Percentiles rank a stretch among this genome's conserved stretches.
Evolutionary conservation across 306 rosid species (phyloP).

Genomic region (Adenanthera pavonina): DNA sequence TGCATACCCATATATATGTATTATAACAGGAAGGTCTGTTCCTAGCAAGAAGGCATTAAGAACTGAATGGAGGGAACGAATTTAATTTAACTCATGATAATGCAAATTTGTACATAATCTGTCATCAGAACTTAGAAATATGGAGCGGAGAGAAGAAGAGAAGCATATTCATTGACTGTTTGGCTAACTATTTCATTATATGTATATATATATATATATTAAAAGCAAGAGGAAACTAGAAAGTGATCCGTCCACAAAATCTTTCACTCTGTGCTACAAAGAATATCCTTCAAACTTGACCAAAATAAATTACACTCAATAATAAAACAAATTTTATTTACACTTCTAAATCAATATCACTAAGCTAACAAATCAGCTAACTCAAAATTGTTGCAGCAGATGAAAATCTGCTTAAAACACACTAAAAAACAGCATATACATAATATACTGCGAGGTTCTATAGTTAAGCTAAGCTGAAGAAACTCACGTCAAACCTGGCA

Average conservation of each 20-base stretch:
- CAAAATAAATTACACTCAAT: not conserved
- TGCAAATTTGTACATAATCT: too few species aligned
- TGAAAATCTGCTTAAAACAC: slow-evolving; percentile 32
- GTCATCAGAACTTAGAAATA: too few species aligned
- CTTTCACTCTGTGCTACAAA: not conserved
- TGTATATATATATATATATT: too few species aligned
- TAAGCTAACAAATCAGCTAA: slow-evolving; percentile 13
- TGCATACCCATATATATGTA: too few species aligned
- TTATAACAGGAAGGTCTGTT: too few species aligned
- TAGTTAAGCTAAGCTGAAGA: slow-evolving; percentile 24
- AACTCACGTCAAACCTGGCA: slow-evolving; percentile 24
- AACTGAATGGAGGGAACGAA: too few species aligned
- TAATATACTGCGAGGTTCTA: not conserved
- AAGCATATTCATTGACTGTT: too few species aligned
- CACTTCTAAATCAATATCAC: slow-evolving; percentile 26
- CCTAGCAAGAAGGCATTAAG: too few species aligned
- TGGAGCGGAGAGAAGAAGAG: too few species aligned
- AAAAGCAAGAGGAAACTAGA: not conserved
- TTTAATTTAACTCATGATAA: too few species aligned
- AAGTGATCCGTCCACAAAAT: not conserved
- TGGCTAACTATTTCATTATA: too few species aligned
- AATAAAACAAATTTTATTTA: slow-evolving; percentile 39
- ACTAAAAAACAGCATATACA: not conserved
- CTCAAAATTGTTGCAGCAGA: slow-evolving; percentile 11
- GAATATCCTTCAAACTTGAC: not conserved